These are phyloP conservation scores for Cercophora scortea DNA, from an alignment of 495 filamentous ascomycete genomes.

Conservation along the genomic window DNA sequence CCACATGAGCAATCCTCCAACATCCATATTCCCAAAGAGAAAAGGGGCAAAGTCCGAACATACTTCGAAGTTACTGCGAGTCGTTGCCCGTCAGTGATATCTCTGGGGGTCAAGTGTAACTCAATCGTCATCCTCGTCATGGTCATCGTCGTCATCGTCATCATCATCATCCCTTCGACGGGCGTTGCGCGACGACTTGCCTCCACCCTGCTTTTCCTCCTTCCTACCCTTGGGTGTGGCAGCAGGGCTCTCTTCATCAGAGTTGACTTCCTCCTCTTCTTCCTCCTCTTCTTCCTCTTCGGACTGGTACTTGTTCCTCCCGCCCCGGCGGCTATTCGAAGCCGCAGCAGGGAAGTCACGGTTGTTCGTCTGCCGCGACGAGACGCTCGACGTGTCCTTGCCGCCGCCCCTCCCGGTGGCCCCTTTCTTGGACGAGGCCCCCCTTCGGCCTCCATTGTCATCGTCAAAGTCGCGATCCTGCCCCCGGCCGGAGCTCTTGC, in stretches of 20 bases:
- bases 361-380: neutral
- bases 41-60: too few species aligned
- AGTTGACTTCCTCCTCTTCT: too few species aligned
- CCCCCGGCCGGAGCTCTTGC: neutral
- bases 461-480: neutral
- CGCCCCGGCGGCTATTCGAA: neutral
- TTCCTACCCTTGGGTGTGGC: too few species aligned
- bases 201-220: too few species aligned
- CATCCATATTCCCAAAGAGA: too few species aligned
- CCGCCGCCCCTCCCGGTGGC: neutral
- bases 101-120: neutral
- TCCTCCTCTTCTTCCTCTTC: too few species aligned
- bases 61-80: too few species aligned
- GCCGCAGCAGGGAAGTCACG: neutral
- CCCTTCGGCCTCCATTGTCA: too few species aligned
- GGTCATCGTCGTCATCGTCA: neutral
- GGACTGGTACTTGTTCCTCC: neutral
- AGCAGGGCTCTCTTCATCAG: too few species aligned
- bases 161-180: neutral
- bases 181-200: too few species aligned
- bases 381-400: neutral
- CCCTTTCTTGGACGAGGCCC: neutral
- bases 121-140: neutral
- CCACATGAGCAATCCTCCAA: too few species aligned
- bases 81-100: too few species aligned